Percentiles rank a stretch among this genome's conserved stretches.
These are phyloP conservation scores for Kwoniella newhampshirensis DNA, from an alignment of 768 basidiomycete species.

Conservation along the genomic window DNA sequence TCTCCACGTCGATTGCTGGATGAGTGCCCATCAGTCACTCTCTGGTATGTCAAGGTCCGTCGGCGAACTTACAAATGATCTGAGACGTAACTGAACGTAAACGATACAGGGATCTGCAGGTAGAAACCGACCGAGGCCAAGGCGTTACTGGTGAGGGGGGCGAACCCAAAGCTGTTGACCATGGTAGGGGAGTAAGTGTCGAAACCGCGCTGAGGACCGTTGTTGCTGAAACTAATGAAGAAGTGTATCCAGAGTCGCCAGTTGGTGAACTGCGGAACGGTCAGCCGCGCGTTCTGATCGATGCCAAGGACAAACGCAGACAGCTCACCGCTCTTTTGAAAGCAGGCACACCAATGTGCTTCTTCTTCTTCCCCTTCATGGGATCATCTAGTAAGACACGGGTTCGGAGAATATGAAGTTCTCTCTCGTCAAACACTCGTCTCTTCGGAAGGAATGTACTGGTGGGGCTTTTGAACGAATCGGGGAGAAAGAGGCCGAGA, in stretches of 20 bases:
- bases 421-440: slow-evolving; percentile 27
- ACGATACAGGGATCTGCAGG: slow-evolving; percentile 20
- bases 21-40: slow-evolving; percentile 34
- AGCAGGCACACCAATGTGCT: slow-evolving; percentile 9
- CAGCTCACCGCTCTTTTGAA: slow-evolving; percentile 11
- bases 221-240: slow-evolving; percentile 22
- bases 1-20: slow-evolving; percentile 5
- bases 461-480: slow-evolving; percentile 26
- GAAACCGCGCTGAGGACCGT: slow-evolving; percentile 24
- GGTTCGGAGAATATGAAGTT: slow-evolving; percentile 34
- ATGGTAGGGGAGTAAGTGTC: slow-evolving; percentile 30
- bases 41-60: slow-evolving; percentile 33
- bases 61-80: slow-evolving; percentile 16
- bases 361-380: slow-evolving; percentile 19
- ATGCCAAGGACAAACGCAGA: too few species aligned
- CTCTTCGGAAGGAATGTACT: slow-evolving; percentile 37
- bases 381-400: slow-evolving; percentile 42
- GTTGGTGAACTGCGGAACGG: slow-evolving; percentile 24
- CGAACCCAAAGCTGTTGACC: slow-evolving; percentile 26
- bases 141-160: slow-evolving; percentile 43
- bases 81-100: slow-evolving; percentile 17
- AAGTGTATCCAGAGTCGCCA: slow-evolving; percentile 35
- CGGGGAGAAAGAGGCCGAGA: slow-evolving; percentile 40
- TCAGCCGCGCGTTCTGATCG: background rate
- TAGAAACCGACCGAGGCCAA: slow-evolving; percentile 42